Percentiles rank a stretch among this genome's conserved stretches.
Evolutionary conservation across 2,329 filamentous ascomycete genomes (phyloP).

Genomic region (Fusarium buxicola): DNA sequence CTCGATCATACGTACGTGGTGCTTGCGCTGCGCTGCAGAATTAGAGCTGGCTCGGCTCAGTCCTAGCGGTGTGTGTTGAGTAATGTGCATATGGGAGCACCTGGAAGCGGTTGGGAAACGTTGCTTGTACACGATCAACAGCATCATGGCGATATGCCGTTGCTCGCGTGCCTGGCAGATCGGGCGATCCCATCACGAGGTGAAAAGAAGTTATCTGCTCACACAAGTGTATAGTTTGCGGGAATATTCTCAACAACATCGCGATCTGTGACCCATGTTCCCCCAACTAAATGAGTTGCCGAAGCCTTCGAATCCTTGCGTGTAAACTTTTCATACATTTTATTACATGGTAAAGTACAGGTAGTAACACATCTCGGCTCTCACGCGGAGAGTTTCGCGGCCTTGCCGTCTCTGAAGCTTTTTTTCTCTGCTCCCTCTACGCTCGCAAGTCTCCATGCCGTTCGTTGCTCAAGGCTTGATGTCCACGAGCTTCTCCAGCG

Average conservation of each 20-base stretch:
- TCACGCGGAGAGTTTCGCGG: neutral
- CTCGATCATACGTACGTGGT: conserved; percentile 35
- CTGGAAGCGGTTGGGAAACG: conserved; percentile 14
- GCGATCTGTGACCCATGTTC: conserved; percentile 2
- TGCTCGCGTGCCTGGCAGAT: conserved; percentile 14
- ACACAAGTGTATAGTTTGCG: neutral
- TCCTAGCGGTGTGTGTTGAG: conserved; percentile 32
- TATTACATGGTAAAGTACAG: conserved; percentile 39
- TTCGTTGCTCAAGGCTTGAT: conserved; percentile 36
- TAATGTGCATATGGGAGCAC: conserved; percentile 27
- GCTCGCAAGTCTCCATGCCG: neutral
- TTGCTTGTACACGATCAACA: conserved; percentile 15
- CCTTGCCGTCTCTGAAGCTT: neutral
- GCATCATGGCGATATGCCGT: conserved; percentile 3
- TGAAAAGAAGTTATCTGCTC: neutral
- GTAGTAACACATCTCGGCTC: conserved; percentile 14
- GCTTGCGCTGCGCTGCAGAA: neutral
- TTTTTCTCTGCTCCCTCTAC: neutral
- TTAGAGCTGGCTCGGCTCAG: conserved; percentile 9
- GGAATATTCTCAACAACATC: conserved; percentile 4
- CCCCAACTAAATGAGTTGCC: neutral
- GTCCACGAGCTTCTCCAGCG: conserved; percentile 66
- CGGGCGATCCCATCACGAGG: conserved; percentile 33
- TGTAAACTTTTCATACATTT: conserved; percentile 6
- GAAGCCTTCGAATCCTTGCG: neutral